phyloP scores from a whole-genome alignment of 2,329 filamentous ascomycete species.

The Thermomyces lanuginosus region DNA sequence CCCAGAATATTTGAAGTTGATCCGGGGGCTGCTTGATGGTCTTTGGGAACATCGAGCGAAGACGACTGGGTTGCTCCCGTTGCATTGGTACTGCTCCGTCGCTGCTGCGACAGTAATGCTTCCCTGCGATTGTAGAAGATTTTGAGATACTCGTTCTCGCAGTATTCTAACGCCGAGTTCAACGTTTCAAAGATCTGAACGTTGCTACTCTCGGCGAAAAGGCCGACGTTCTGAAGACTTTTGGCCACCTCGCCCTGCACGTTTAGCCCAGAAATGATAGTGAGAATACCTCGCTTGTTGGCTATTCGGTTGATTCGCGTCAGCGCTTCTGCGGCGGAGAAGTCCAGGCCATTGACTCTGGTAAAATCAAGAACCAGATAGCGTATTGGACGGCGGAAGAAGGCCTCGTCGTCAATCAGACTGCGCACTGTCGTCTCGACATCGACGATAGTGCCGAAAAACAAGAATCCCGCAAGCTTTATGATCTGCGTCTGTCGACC shows the following conservation, averaged over 20 bases:
- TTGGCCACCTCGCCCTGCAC: slow-evolving; percentile 58
- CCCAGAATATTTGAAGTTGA: slow-evolving; percentile 29
- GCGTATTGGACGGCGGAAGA: slow-evolving; percentile 61
- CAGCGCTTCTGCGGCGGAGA: slow-evolving; percentile 90
- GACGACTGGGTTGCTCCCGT: too few relatives aligned
- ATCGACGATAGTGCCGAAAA: slow-evolving; percentile 93
- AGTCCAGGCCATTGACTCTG: slow-evolving; percentile 84
- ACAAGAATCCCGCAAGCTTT: slow-evolving; percentile 87
- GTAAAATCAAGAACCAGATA: slow-evolving; percentile 80
- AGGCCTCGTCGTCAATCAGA: slow-evolving; percentile 68
- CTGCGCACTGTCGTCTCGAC: slow-evolving; percentile 77
- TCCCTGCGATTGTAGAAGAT: slow-evolving; percentile 59
- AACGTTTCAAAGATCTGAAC: slow-evolving; percentile 75
- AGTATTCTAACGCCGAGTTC: slow-evolving; percentile 83
- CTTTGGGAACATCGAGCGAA: slow-evolving; percentile 16
- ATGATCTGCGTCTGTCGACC: slow-evolving; percentile 79
- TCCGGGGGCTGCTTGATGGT: slow-evolving; percentile 1
- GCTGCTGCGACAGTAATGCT: slow-evolving; percentile 12
- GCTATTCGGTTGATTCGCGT: slow-evolving; percentile 79
- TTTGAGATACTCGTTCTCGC: slow-evolving; percentile 84
- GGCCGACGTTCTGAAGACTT: slow-evolving; percentile 66
- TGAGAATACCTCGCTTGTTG: slow-evolving; percentile 56
- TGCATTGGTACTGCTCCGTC: slow-evolving; percentile 4
- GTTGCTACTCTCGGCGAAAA: slow-evolving; percentile 56
- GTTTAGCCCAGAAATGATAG: slow-evolving; percentile 71